Conservation (phyloP, 1,284 basidiomycete species). For the Naganishia liquefaciens region DNA sequence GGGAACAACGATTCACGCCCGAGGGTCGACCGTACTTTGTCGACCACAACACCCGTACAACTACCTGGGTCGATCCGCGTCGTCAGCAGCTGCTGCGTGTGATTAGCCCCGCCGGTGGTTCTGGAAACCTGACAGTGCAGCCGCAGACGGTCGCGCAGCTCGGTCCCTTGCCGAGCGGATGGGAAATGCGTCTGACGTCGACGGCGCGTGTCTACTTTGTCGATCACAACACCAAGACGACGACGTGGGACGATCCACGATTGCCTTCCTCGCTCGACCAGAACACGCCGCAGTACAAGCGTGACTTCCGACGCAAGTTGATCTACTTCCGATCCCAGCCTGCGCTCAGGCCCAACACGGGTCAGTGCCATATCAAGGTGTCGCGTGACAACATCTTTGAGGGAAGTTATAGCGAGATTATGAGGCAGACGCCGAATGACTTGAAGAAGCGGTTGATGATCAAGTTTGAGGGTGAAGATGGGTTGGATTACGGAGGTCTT, state of each 20-base stretch:
- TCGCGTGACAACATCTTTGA: constrained; percentile 91
- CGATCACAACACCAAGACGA: constrained; percentile 89
- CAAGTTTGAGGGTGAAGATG: constrained; percentile 98
- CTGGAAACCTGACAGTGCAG: constrained; percentile 71
- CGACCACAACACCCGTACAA: constrained; percentile 92
- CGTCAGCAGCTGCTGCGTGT: constrained; percentile 81
- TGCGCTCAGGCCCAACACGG: constrained; percentile 80
- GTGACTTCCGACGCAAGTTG: constrained; percentile 96
- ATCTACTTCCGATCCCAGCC: constrained; percentile 99
- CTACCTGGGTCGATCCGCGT: constrained; percentile 97
- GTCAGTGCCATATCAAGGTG: constrained; percentile 96
- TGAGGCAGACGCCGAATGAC: constrained; percentile 90
- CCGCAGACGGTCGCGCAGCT: constrained; percentile 83
- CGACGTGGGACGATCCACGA: constrained; percentile 93
- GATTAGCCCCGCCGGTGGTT: constrained; percentile 71
- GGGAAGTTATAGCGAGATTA: constrained; percentile 93
- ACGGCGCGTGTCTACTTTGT: constrained; percentile 95
- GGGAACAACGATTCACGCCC: constrained; percentile 98
- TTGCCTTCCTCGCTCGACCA: constrained; percentile 65
- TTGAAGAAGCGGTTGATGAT: constrained; percentile 97
- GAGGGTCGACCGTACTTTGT: constrained; percentile 98
- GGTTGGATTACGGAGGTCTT: constrained; percentile 95
- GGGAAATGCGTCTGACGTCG: constrained; percentile 95
- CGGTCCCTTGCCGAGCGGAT: constrained; percentile 91
- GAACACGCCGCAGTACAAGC: constrained; percentile 98